Percentiles rank a stretch among this genome's conserved stretches.
These are phyloP conservation scores for Ajuga chamaepitys DNA, from an alignment of 257 asterid genomes.

Conservation along the genomic window DNA sequence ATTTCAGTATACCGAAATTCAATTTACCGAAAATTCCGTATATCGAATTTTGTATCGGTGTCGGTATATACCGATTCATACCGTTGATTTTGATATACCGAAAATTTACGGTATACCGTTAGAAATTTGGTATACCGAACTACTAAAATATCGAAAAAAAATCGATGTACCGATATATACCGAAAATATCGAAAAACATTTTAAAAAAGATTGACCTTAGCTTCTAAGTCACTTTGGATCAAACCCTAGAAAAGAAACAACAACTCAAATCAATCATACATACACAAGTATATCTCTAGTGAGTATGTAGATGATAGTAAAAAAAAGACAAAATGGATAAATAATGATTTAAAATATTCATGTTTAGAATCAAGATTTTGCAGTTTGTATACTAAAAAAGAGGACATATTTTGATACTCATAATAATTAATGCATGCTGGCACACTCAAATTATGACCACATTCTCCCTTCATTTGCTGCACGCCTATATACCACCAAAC, in stretches of 20 bases:
- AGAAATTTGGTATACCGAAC: too few relatives aligned
- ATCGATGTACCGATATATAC: too few relatives aligned
- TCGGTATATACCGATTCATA: too few relatives aligned
- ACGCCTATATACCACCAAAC: constrained; percentile 59
- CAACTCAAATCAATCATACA: constrained; percentile 20
- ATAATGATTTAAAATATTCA: too few relatives aligned
- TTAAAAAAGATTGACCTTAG: constrained; percentile 21
- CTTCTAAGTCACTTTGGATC: constrained; percentile 55
- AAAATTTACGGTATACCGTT: too few relatives aligned
- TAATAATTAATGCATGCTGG: constrained; percentile 29
- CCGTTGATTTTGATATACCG: too few relatives aligned
- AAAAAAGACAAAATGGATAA: not conserved
- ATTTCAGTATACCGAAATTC: too few relatives aligned
- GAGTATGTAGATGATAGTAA: constrained; percentile 16
- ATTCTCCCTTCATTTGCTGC: constrained; percentile 40
- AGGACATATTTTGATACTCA: constrained; percentile 23
- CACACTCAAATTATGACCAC: constrained; percentile 49
- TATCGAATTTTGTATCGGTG: too few relatives aligned
- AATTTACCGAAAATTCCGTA: too few relatives aligned
- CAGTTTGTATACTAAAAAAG: constrained; percentile 4
- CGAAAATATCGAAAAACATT: too few relatives aligned
- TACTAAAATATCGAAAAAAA: too few relatives aligned
- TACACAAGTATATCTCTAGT: constrained; percentile 19
- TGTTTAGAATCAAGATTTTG: not conserved
- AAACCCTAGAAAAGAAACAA: constrained; percentile 22